Conservation (phyloP, 2,329 filamentous ascomycete genomes). For the Magnaporthales sp. region DNA sequence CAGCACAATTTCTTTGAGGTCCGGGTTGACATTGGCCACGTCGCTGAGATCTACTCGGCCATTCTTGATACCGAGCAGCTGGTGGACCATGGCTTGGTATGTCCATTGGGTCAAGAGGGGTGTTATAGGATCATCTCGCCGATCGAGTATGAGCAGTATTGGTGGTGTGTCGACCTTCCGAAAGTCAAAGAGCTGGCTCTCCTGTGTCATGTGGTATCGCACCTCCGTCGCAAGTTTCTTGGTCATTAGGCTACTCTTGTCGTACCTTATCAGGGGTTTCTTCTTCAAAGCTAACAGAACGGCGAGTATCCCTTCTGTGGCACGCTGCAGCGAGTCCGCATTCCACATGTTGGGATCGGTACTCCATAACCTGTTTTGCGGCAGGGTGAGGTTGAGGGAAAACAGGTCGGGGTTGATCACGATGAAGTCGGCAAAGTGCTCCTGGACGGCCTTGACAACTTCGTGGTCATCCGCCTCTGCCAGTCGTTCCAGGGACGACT, state of each 20-base stretch:
- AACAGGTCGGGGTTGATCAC: constrained; percentile 94
- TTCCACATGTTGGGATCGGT: constrained; percentile 75
- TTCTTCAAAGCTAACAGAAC: constrained; percentile 87
- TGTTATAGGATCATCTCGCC: constrained; percentile 89
- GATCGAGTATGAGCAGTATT: constrained; percentile 81
- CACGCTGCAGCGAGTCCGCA: constrained; percentile 73
- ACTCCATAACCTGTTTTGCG: constrained; percentile 72
- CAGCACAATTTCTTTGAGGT: constrained; percentile 87
- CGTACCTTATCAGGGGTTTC: constrained; percentile 87
- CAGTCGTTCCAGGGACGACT: constrained; percentile 85
- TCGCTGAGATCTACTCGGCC: constrained; percentile 84
- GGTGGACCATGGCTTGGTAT: constrained; percentile 99
- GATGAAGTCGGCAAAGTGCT: constrained; percentile 93
- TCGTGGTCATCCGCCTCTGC: constrained; percentile 97
- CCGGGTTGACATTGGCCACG: constrained; percentile 74
- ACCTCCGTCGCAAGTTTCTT: constrained; percentile 93
- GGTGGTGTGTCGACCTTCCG: constrained; percentile 90
- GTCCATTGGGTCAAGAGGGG: constrained; percentile 96
- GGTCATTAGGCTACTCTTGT: constrained; percentile 80
- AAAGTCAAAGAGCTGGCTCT: constrained; percentile 95
- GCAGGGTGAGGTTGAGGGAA: constrained; percentile 65
- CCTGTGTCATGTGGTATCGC: constrained; percentile 86
- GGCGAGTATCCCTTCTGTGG: constrained; percentile 80
- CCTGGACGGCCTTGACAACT: constrained; percentile 86
- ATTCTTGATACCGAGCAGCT: constrained; percentile 86